Conservation (phyloP, 1,139 yeast species). For the Blastobotrys elegans region DNA sequence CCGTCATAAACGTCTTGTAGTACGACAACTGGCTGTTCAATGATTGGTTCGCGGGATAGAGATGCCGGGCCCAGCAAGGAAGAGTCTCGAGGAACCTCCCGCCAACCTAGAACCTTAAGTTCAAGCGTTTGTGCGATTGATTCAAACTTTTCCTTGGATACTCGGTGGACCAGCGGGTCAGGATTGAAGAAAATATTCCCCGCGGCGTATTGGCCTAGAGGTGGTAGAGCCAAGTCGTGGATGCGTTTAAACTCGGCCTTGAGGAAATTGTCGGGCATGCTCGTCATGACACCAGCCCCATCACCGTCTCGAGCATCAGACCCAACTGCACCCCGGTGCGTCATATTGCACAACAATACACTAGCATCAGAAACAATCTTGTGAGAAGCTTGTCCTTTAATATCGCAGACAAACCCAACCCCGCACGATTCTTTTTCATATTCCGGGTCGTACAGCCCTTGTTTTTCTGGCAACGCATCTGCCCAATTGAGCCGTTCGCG, state of each 20-base stretch:
- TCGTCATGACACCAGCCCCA: constrained; percentile 95
- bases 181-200: constrained; percentile 92
- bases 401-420: constrained; percentile 94
- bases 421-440: constrained; percentile 97
- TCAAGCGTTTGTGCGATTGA: constrained; percentile 72
- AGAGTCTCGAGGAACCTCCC: constrained; percentile 93
- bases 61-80: constrained; percentile 94
- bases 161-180: constrained; percentile 57
- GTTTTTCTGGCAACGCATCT: constrained; percentile 73
- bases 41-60: constrained; percentile 83
- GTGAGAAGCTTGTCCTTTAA: constrained; percentile 83
- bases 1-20: constrained; percentile 52
- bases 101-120: constrained; percentile 86
- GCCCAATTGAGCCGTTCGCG: constrained; percentile 73
- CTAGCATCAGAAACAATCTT: constrained; percentile 87
- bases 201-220: constrained; percentile 83
- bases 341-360: constrained; percentile 88
- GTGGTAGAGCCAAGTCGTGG: constrained; percentile 59
- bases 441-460: constrained; percentile 92
- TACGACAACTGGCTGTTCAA: constrained; percentile 84
- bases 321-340: constrained; percentile 97
- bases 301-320: constrained; percentile 97
- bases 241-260: constrained; percentile 65
- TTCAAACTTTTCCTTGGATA: constrained; percentile 74
- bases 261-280: constrained; percentile 87